Conservation (phyloP, 2,329 filamentous ascomycete species). For the Cercospora sojina region DNA sequence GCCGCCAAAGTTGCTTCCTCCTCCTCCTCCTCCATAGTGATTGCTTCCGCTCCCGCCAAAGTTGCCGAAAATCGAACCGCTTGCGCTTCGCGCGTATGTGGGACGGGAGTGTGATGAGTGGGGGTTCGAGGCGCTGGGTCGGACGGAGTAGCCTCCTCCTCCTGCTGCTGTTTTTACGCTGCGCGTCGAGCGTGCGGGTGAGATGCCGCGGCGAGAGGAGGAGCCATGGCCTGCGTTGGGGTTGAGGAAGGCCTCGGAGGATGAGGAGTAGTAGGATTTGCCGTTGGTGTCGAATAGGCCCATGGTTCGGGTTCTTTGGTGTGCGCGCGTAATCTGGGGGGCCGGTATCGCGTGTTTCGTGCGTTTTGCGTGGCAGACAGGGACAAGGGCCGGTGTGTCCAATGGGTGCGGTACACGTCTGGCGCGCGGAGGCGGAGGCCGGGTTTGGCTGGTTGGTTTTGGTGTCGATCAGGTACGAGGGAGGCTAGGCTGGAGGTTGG, state of each 20-base stretch:
- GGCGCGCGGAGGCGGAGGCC: neutral
- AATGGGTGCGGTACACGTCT: slow-evolving; percentile 18
- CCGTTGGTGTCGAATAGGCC: slow-evolving; percentile 33
- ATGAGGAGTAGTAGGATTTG: slow-evolving; percentile 31
- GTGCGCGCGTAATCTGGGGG: neutral
- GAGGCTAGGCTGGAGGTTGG: neutral
- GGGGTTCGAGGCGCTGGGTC: slow-evolving; percentile 21
- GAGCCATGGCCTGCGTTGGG: slow-evolving; percentile 13
- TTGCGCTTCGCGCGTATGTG: slow-evolving; percentile 19
- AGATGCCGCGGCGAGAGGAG: slow-evolving; percentile 24
- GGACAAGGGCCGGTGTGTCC: slow-evolving; percentile 9
- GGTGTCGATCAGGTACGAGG: neutral
- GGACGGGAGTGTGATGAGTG: slow-evolving; percentile 18
- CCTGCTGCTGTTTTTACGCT: slow-evolving; percentile 21
- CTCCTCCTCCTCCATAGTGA: neutral
- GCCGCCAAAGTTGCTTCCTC: neutral
- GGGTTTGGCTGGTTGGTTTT: neutral
- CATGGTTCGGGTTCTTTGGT: slow-evolving; percentile 28
- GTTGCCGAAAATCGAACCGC: slow-evolving; percentile 29
- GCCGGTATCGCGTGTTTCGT: neutral
- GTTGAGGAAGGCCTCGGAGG: slow-evolving; percentile 26
- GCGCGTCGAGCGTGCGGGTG: slow-evolving; percentile 25
- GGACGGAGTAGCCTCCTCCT: slow-evolving; percentile 31
- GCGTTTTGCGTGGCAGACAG: neutral
- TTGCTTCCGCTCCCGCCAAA: neutral